Evolutionary conservation across 2,329 filamentous ascomycete genomes (phyloP).

Genomic region (Colletotrichum simmondsii): DNA sequence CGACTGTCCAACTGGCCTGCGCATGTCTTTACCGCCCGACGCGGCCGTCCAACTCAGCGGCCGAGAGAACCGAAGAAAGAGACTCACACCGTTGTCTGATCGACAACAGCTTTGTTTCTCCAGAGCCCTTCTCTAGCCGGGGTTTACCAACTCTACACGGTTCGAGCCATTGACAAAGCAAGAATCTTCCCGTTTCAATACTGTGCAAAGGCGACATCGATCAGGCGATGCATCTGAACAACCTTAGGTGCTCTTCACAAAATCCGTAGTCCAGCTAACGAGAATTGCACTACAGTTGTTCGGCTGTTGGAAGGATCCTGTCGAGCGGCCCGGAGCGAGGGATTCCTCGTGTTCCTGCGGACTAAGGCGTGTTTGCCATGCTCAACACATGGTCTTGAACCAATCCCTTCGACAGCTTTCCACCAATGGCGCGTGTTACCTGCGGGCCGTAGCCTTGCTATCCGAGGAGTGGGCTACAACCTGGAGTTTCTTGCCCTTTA

Average conservation of each 20-base stretch:
- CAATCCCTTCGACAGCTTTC: constrained; percentile 11
- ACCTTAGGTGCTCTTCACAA: neutral
- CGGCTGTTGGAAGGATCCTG: constrained; percentile 9
- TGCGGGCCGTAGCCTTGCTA: constrained; percentile 2
- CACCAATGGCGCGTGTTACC: constrained; percentile 19
- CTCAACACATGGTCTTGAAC: constrained; percentile 18
- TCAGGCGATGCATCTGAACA: neutral
- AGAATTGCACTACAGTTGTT: neutral
- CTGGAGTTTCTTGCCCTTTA: neutral
- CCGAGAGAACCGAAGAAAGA: neutral
- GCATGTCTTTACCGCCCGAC: constrained; percentile 1
- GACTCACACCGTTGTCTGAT: neutral
- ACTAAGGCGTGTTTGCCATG: constrained; percentile 23
- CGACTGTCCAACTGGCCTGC: neutral
- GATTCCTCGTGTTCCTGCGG: constrained; percentile 18
- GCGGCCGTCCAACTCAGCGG: neutral
- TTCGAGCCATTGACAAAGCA: neutral
- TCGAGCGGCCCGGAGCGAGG: constrained; percentile 16
- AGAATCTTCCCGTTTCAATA: neutral
- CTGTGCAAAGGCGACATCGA: neutral
- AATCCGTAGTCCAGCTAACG: neutral
- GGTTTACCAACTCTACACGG: neutral
- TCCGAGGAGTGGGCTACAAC: neutral
- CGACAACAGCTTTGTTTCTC: neutral
- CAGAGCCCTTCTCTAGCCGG: neutral